phyloP scores from a whole-genome alignment of 192 early-diverging fungal genomes.

The Martensiomyces pterosporus region DNA sequence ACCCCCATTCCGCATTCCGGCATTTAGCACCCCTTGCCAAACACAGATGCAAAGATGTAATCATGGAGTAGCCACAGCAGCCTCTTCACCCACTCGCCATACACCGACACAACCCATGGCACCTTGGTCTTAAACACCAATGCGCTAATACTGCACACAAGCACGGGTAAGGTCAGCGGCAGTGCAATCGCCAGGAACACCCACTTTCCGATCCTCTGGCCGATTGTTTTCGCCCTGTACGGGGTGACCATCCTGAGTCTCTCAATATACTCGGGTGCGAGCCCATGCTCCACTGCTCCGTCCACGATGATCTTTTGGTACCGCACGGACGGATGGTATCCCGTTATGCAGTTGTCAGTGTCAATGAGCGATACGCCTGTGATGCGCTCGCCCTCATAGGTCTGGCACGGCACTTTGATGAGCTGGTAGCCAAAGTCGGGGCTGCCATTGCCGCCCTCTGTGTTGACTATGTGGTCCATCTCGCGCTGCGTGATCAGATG shows the following conservation, averaged over 20 bases:
- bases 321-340: conserved; percentile 34
- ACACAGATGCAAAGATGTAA: conserved; percentile 24
- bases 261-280: conserved; percentile 30
- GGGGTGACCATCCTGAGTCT: conserved; percentile 20
- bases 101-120: conserved; percentile 15
- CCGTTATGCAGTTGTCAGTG: not conserved
- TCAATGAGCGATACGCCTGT: conserved; percentile 27
- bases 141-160: conserved; percentile 6
- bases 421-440: conserved; percentile 43
- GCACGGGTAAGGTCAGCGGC: conserved; percentile 18
- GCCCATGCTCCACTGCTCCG: conserved; percentile 34
- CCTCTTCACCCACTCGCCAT: conserved; percentile 15
- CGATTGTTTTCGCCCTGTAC: conserved; percentile 16
- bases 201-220: conserved; percentile 32
- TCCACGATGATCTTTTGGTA: conserved; percentile 35
- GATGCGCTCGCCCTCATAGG: conserved; percentile 21
- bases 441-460: conserved; percentile 44
- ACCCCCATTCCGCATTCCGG: too few relatives aligned
- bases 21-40: conserved; percentile 29
- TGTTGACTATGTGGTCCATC: conserved; percentile 40
- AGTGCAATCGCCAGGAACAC: conserved; percentile 9
- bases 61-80: conserved; percentile 32
- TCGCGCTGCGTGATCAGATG: conserved; percentile 37
- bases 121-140: conserved; percentile 24
- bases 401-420: conserved; percentile 23